Base-by-base conservation (phyloP, 352 stramenopile genomes). In the Globisporangium polare region DNA sequence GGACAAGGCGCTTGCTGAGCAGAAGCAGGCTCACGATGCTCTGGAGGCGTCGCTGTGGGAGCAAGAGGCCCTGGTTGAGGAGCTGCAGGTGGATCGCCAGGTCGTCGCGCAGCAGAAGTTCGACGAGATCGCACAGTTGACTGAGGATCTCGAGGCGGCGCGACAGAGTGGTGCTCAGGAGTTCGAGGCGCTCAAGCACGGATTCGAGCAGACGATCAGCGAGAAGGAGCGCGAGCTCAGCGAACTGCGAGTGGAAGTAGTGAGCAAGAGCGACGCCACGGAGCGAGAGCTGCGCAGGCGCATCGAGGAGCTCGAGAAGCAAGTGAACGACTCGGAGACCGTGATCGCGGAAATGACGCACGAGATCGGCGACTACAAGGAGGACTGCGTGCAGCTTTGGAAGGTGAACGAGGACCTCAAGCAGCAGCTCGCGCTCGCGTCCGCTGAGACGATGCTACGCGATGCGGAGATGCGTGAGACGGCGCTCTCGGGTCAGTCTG, bases 351-450 rank as follows among this genome's bases (percentile, higher is more conserved):
- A 72, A 26, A 73, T 76, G 62, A 77, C 65, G 17, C 78, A 86
- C 47, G 75, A 85, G 26, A 67, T 88, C 42, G 80, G 87, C 22
- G 80, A 90, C 56, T 94, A 89, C 65, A 92, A 90, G 54, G 76
- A 91, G 53, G 83, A 93, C 58, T 93, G 83, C 22, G 77, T 86
- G 41, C 75, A 89, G 63, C 61, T 93, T 37, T 93, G 83, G 83
- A 83, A 89, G 41, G 63, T 76, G 37, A 93, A 91, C 46, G 83
- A 93, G 58, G 83, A 90, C 15, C 58, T 93, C 13, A 91, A 91
- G 67, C 80, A 90, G 63, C 83, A 93, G 33, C 66, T 91, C 17
- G 78, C 73, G 10, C 66, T 82, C 18, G 68, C 75, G 20, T 80
- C 83, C 5, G 74, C 78, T 39, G 73, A 85, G 53, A 80, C 75